Conservation (phyloP, 495 filamentous ascomycete genomes). For the Letharia columbiana region DNA sequence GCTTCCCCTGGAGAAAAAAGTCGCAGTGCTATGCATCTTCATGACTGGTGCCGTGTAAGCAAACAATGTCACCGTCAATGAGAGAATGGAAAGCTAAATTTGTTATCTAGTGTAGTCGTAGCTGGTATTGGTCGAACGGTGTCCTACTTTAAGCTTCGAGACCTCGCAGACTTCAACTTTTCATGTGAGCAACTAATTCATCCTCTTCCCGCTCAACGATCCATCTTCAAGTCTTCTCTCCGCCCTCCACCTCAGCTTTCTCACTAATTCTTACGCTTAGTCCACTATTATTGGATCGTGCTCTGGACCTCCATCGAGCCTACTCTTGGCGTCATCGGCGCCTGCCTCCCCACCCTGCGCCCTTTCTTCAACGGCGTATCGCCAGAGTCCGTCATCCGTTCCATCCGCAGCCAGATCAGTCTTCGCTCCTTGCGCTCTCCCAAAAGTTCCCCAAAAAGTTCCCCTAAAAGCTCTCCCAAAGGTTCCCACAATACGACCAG, state of each 20-base stretch:
- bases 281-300: constrained; percentile 14
- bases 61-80: not conserved
- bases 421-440: constrained; percentile 33
- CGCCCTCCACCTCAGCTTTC: not conserved
- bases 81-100: not conserved
- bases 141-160: constrained; percentile 11
- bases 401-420: constrained; percentile 40
- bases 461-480: not conserved
- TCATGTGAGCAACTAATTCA: constrained; percentile 9
- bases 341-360: constrained; percentile 17
- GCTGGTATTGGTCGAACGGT: constrained; percentile 37
- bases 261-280: constrained; percentile 2
- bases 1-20: constrained; percentile 32
- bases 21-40: constrained; percentile 36
- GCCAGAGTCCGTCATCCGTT: constrained; percentile 39
- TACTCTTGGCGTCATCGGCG: constrained; percentile 13
- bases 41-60: constrained; percentile 35
- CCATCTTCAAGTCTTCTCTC: not conserved
- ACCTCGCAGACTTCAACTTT: constrained; percentile 1
- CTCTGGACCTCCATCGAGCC: constrained; percentile 19
- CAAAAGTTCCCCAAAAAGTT: not conserved
- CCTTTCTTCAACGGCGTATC: constrained; percentile 18
- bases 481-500: not conserved
- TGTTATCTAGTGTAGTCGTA: constrained; percentile 25
- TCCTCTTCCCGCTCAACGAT: not conserved